A percentile compares a stretch with the other conserved stretches of the same genome.
Evolutionary conservation across 78 protist species (phyloP).

Genomic region (Pelomyxa schiedti): DNA sequence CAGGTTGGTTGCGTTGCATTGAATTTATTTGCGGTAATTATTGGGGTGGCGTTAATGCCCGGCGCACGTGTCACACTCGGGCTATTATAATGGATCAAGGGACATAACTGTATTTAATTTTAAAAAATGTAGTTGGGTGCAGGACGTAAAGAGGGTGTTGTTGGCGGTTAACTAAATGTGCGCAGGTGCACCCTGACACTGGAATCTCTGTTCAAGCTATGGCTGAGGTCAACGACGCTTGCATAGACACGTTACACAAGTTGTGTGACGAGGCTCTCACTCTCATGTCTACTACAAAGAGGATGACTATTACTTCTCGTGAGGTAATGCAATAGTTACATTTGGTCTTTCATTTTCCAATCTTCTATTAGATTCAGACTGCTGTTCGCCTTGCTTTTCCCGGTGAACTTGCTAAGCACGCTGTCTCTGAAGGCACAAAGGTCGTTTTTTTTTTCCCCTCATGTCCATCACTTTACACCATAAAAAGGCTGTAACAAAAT

Average conservation of each 20-base stretch:
- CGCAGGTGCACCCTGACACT: not conserved
- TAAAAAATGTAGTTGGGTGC: too few relatives aligned
- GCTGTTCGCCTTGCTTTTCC: conserved; percentile 70
- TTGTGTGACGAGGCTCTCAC: not conserved
- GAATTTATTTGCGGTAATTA: too few relatives aligned
- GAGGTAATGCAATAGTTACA: not conserved
- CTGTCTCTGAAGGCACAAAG: conserved; percentile 72
- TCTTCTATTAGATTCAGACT: not conserved
- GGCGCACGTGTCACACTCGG: too few relatives aligned
- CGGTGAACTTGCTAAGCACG: conserved; percentile 85
- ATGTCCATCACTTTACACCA: not conserved
- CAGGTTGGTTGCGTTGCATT: too few relatives aligned
- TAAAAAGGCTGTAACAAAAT: conserved; percentile 42
- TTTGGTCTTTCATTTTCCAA: not conserved
- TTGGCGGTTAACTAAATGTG: too few relatives aligned
- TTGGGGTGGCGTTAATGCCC: too few relatives aligned
- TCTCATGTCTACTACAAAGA: not conserved
- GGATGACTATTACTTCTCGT: not conserved
- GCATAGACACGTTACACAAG: not conserved
- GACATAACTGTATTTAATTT: too few relatives aligned
- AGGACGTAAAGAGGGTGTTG: too few relatives aligned
- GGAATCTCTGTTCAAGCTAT: not conserved
- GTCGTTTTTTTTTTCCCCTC: not conserved
- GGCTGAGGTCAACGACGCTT: not conserved
- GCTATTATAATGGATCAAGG: too few relatives aligned